These are phyloP conservation scores for Puya raimondii DNA, from an alignment of 176 grass and related monocot genomes.

Conservation along the genomic window DNA sequence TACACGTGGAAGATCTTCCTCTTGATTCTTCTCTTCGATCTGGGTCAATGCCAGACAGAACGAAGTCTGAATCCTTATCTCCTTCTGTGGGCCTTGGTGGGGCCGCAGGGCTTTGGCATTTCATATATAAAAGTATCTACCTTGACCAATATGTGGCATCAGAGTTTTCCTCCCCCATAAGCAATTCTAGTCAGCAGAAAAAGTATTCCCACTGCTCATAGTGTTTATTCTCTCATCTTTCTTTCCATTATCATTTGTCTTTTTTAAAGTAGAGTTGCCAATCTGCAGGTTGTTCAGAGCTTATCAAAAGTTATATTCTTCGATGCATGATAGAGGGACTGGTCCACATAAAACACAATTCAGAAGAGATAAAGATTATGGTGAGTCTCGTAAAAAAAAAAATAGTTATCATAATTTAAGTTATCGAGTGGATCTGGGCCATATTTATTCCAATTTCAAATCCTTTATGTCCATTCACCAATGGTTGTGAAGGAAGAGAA, in stretches of 20 bases:
- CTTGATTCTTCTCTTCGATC: constrained; percentile 29
- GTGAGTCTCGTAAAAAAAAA: constrained; percentile 32
- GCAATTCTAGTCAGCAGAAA: constrained; percentile 67
- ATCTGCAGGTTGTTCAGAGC: constrained; percentile 76
- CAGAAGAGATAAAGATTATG: constrained; percentile 74
- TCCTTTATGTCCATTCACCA: no score
- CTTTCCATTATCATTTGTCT: constrained; percentile 1
- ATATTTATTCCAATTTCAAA: background rate
- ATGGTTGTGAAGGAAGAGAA: no score
- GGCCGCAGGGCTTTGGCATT: constrained; percentile 93
- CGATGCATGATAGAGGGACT: constrained; percentile 83
- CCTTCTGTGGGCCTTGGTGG: constrained; percentile 47
- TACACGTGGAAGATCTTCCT: constrained; percentile 72
- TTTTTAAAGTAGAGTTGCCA: constrained; percentile 14
- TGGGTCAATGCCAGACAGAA: constrained; percentile 13
- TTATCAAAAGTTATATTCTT: constrained; percentile 78
- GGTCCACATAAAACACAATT: constrained; percentile 96
- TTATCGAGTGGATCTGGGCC: background rate
- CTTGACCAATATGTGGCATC: constrained; percentile 91
- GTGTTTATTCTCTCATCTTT: background rate
- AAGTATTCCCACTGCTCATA: constrained; percentile 30
- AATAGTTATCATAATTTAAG: background rate
- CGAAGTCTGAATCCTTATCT: constrained; percentile 33
- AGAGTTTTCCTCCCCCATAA: constrained; percentile 61
- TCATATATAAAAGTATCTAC: constrained; percentile 84